phyloP scores from a whole-genome alignment of 768 basidiomycete species.

The Termitomyces sp. region DNA sequence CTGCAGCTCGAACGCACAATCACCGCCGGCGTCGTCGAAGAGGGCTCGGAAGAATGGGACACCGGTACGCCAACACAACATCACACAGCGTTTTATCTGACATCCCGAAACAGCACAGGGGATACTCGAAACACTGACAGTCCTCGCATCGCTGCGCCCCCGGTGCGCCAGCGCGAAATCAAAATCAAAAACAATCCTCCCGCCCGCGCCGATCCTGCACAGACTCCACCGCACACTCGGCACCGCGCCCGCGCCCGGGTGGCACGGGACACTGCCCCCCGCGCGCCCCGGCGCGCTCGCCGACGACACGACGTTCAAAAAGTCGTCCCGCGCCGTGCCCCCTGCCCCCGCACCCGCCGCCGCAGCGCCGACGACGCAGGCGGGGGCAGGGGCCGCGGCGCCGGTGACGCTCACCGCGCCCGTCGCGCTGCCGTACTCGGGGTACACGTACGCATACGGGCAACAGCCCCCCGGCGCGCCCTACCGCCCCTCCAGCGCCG shows the following conservation, averaged over 20 bases:
- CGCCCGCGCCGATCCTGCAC: constrained; percentile 59
- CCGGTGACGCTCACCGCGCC: constrained; percentile 19
- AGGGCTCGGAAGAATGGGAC: constrained; percentile 80
- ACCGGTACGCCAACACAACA: constrained; percentile 52
- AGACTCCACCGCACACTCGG: constrained; percentile 69
- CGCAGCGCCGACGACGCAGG: too few relatives aligned
- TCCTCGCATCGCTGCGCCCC: constrained; percentile 69
- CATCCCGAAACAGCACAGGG: constrained; percentile 50
- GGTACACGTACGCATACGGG: constrained; percentile 30
- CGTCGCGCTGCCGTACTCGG: constrained; percentile 21
- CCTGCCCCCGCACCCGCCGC: constrained; percentile 18
- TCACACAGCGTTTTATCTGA: constrained; percentile 3
- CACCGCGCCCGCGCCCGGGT: constrained; percentile 51
- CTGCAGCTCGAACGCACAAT: constrained; percentile 56
- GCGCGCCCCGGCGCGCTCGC: constrained; percentile 54
- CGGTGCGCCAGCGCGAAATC: constrained; percentile 37
- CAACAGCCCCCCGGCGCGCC: constrained; percentile 16
- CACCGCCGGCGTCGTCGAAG: constrained; percentile 44
- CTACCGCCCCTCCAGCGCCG: constrained; percentile 5
- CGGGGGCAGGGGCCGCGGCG: too few relatives aligned
- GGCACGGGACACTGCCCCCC: constrained; percentile 68
- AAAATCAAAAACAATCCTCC: constrained; percentile 38
- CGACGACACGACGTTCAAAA: constrained; percentile 70
- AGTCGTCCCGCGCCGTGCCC: constrained; percentile 33
- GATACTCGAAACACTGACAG: constrained; percentile 62